phyloP scores from a whole-genome alignment of 805 yeast genomes.

The Teunomyces barrocoloradensis region DNA sequence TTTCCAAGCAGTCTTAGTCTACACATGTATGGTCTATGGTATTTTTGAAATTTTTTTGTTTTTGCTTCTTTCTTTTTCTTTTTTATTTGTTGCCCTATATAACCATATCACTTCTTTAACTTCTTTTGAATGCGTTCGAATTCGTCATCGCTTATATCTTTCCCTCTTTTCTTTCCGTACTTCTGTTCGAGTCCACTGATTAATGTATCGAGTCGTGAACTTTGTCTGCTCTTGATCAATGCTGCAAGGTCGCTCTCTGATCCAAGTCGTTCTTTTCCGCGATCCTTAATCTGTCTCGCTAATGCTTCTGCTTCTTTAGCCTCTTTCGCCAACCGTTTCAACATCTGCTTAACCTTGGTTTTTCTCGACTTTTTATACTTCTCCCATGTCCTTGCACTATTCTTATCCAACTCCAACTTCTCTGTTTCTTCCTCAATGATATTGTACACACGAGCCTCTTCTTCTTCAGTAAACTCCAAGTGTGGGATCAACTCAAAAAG shows the following conservation, averaged over 20 bases:
- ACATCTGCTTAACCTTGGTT: constrained; percentile 45
- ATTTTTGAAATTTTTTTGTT: not conserved
- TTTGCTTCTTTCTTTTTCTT: not conserved
- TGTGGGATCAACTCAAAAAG: constrained; percentile 79
- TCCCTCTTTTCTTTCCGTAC: constrained; percentile 42
- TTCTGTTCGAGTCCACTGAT: constrained; percentile 50
- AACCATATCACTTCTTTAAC: constrained; percentile 19
- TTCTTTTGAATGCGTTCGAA: constrained; percentile 46
- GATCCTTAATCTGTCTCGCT: constrained; percentile 36
- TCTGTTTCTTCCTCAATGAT: constrained; percentile 37
- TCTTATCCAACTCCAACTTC: constrained; percentile 32
- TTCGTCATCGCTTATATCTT: constrained; percentile 50
- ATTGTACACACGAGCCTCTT: constrained; percentile 58
- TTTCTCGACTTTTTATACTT: constrained; percentile 50
- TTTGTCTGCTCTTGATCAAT: constrained; percentile 49
- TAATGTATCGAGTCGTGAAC: constrained; percentile 42
- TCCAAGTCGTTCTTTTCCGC: constrained; percentile 26
- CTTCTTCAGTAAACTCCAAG: constrained; percentile 56
- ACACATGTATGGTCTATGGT: not conserved
- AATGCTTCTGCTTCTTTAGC: constrained; percentile 60
- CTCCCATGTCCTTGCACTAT: constrained; percentile 43
- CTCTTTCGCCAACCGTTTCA: constrained; percentile 56
- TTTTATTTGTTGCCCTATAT: not conserved
- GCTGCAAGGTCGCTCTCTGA: constrained; percentile 43
- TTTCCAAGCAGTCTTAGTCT: too few relatives aligned